phyloP scores from a whole-genome alignment of 176 grass and related monocot species.

The Avena eriantha region DNA sequence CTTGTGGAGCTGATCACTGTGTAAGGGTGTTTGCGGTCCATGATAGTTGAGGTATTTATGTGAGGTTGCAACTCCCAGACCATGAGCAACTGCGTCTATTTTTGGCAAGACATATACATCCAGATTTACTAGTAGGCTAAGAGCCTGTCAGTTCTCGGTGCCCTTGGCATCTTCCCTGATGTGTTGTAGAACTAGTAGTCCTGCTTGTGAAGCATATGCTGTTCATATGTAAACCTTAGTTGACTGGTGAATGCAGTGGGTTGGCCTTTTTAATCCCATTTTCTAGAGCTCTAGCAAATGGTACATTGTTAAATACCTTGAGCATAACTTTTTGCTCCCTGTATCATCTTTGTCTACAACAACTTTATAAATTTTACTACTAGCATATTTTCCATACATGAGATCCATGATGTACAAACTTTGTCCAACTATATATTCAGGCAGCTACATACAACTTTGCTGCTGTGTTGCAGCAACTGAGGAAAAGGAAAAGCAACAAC shows the following conservation, averaged over 20 bases:
- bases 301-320: neutral
- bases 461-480: constrained; percentile 20
- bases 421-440: constrained; percentile 30
- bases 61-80: neutral
- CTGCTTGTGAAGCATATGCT: constrained; percentile 18
- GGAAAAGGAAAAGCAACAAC: constrained; percentile 1
- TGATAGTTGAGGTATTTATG: constrained; percentile 37
- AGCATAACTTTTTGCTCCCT: neutral
- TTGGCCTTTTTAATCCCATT: neutral
- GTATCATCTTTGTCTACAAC: constrained; percentile 6
- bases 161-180: neutral
- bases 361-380: neutral
- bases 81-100: neutral
- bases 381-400: neutral
- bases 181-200: constrained; percentile 34
- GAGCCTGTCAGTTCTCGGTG: constrained; percentile 18
- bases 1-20: constrained; percentile 93
- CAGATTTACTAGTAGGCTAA: neutral
- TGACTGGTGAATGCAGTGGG: neutral
- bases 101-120: constrained; percentile 20
- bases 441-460: constrained; percentile 33
- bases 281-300: neutral
- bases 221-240: constrained; percentile 7
- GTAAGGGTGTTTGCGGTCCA: constrained; percentile 77
- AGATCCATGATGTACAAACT: constrained; percentile 17